Percentiles rank a stretch among this genome's conserved stretches.
phyloP scores from a whole-genome alignment of 192 early-diverging fungal genomes.

The Coemansia sp. region DNA sequence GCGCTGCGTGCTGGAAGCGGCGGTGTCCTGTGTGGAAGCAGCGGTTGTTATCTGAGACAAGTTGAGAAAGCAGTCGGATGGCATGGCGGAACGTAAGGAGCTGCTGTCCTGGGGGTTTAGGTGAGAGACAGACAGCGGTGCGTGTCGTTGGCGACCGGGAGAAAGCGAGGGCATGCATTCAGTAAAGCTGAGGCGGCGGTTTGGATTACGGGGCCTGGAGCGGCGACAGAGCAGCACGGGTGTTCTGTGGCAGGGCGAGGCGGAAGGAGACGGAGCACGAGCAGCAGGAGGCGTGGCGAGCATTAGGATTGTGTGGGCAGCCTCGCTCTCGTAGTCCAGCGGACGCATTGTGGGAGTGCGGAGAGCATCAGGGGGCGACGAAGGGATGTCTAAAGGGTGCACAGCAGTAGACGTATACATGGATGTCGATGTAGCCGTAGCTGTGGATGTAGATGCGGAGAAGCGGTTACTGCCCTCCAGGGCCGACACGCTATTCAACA shows the following conservation, averaged over 20 bases:
- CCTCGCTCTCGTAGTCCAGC: conserved; percentile 29
- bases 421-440: not conserved
- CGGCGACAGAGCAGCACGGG: conserved; percentile 5
- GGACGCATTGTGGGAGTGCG: conserved; percentile 20
- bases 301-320: conserved; percentile 42
- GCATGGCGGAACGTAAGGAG: no score
- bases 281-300: conserved; percentile 42
- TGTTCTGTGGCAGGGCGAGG: conserved; percentile 13
- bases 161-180: conserved; percentile 8
- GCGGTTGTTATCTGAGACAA: conserved; percentile 23
- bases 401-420: not conserved
- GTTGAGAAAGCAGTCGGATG: conserved; percentile 10
- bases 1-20: not conserved
- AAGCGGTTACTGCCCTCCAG: conserved; percentile 1
- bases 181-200: conserved; percentile 35
- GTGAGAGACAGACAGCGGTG: not conserved
- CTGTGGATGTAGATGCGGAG: conserved; percentile 7
- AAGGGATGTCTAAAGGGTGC: conserved; percentile 11
- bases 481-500: not conserved
- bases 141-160: conserved; percentile 4
- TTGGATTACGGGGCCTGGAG: not conserved
- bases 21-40: not conserved
- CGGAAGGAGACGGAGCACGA: conserved; percentile 19
- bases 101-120: no score
- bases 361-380: conserved; percentile 17